A percentile compares a stretch with the other conserved stretches of the same genome.
Evolutionary conservation across 2,329 filamentous ascomycete genomes (phyloP).

Genomic region (Xylaria sp.): DNA sequence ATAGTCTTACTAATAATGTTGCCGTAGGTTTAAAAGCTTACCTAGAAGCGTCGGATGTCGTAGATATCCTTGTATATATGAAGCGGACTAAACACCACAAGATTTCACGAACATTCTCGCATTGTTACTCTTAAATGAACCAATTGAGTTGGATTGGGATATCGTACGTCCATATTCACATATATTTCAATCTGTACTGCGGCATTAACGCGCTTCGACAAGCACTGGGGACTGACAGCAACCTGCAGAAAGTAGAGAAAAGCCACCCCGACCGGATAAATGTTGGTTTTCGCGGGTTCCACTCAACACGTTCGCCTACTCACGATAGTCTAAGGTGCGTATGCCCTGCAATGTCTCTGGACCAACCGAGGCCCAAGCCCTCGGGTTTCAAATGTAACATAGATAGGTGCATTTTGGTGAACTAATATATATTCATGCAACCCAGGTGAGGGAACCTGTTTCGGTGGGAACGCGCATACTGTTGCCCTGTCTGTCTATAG

Average conservation of each 20-base stretch:
- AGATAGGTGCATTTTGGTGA: neutral
- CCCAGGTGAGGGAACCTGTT: neutral
- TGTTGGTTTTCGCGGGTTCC: neutral
- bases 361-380: neutral
- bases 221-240: neutral
- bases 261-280: neutral
- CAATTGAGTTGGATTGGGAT: neutral
- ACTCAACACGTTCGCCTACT: neutral
- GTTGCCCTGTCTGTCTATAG: neutral
- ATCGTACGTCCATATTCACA: neutral
- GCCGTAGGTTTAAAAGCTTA: neutral
- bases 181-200: neutral
- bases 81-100: neutral
- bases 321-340: neutral
- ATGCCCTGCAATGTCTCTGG: neutral
- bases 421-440: neutral
- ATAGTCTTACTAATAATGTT: constrained; percentile 3
- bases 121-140: neutral
- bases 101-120: neutral
- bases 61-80: constrained; percentile 5
- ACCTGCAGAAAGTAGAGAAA: neutral
- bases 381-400: constrained; percentile 6
- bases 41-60: neutral
- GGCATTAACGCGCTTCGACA: neutral
- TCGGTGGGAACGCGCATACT: neutral